phyloP scores from a whole-genome alignment of 306 rosid genomes.

The Leucaena leucocephala region DNA sequence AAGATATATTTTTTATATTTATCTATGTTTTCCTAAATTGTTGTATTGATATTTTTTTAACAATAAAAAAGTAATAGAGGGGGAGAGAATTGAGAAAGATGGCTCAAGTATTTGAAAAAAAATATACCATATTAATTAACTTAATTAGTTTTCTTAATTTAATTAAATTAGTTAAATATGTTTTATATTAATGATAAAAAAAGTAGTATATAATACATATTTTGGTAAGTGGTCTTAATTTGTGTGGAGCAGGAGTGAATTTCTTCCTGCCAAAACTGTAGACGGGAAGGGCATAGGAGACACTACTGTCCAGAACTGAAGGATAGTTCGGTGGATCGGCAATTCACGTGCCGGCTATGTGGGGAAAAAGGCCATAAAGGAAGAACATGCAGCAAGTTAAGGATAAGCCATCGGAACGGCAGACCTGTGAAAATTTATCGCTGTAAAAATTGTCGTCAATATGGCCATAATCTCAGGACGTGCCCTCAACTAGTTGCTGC shows the following conservation, averaged over 20 bases:
- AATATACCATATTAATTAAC: too few relatives aligned
- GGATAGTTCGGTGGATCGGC: constrained; percentile 45
- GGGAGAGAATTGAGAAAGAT: too few relatives aligned
- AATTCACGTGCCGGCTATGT: constrained; percentile 59
- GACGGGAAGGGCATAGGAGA: constrained; percentile 90
- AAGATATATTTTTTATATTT: too few relatives aligned
- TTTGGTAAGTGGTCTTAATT: not conserved
- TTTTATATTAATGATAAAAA: too few relatives aligned
- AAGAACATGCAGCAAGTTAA: constrained; percentile 68
- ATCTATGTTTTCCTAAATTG: too few relatives aligned
- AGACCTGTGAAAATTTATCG: constrained; percentile 39
- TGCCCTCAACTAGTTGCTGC: constrained; percentile 46
- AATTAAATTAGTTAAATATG: too few relatives aligned
- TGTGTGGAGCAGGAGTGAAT: constrained; percentile 62
- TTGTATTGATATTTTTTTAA: too few relatives aligned
- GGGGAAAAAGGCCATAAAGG: constrained; percentile 86
- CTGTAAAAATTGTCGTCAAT: constrained; percentile 60
- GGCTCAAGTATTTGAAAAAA: too few relatives aligned
- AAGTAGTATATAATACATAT: too few relatives aligned
- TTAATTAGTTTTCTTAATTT: too few relatives aligned
- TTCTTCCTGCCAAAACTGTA: constrained; percentile 85
- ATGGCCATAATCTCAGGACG: constrained; percentile 71
- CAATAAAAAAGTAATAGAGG: too few relatives aligned
- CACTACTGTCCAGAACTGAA: constrained; percentile 87
- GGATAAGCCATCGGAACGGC: constrained; percentile 37